Conservation (phyloP, 2,329 filamentous ascomycete species). For the Xylaria sp. region DNA sequence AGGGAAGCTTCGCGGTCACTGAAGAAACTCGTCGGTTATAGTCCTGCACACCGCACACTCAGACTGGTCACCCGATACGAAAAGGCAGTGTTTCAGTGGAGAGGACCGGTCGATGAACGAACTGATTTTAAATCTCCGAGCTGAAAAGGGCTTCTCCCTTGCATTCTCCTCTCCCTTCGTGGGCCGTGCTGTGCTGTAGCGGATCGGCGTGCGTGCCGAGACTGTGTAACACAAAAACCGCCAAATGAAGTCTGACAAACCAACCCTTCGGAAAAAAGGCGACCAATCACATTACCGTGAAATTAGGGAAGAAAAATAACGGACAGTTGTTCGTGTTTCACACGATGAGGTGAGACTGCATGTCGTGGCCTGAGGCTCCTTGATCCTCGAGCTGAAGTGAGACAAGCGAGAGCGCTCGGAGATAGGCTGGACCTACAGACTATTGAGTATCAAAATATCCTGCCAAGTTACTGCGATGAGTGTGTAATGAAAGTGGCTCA, state of each 20-base stretch:
- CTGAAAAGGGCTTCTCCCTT: conserved; percentile 23
- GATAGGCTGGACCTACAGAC: too few species aligned
- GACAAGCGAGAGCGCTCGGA: too few species aligned
- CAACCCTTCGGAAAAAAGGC: conserved; percentile 21
- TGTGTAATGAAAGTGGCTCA: too few species aligned
- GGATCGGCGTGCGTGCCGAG: conserved; percentile 8
- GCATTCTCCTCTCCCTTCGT: conserved; percentile 22
- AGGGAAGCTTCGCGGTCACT: conserved; percentile 5
- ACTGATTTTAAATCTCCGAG: conserved; percentile 17
- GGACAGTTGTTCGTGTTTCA: conserved; percentile 23
- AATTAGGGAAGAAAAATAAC: conserved; percentile 17
- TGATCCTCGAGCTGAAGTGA: neutral
- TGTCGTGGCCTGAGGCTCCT: conserved; percentile 16
- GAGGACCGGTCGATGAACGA: conserved; percentile 18
- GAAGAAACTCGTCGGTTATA: conserved; percentile 10
- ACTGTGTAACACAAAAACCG: conserved; percentile 20
- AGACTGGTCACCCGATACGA: conserved; percentile 17
- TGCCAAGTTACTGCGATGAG: too few species aligned
- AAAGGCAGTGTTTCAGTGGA: conserved; percentile 17
- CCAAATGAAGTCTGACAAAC: conserved; percentile 20
- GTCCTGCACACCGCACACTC: conserved; percentile 7
- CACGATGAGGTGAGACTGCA: conserved; percentile 22
- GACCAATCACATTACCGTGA: conserved; percentile 21
- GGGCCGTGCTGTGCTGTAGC: conserved; percentile 11
- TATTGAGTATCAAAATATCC: too few species aligned